Conservation (phyloP, 2,329 filamentous ascomycete genomes). For the Pseudocercospora ulei region DNA sequence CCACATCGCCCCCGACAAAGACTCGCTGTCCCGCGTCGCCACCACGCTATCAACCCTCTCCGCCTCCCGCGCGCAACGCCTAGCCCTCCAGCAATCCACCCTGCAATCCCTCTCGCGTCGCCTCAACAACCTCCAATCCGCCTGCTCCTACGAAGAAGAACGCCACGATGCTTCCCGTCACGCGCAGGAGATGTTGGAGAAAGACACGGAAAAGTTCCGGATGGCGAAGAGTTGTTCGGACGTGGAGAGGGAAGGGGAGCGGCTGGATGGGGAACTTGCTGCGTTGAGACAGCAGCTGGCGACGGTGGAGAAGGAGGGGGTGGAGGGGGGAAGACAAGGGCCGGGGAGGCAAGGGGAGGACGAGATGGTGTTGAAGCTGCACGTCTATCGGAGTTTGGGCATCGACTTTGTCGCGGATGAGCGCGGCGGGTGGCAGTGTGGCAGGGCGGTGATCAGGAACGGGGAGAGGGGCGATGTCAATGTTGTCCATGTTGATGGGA, state of each 20-base stretch:
- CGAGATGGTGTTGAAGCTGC: conserved; percentile 59
- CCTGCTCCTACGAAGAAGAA: conserved; percentile 65
- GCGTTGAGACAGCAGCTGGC: conserved; percentile 65
- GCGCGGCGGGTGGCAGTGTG: conserved; percentile 62
- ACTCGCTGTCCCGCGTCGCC: conserved; percentile 69
- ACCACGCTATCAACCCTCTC: conserved; percentile 76
- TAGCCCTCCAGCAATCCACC: conserved; percentile 37
- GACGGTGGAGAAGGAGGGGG: conserved; percentile 75
- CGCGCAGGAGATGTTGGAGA: conserved; percentile 69
- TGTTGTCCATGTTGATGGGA: conserved; percentile 79
- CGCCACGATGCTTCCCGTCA: conserved; percentile 70
- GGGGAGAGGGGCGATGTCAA: conserved; percentile 82
- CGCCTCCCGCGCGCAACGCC: conserved; percentile 68
- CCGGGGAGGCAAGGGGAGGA: conserved; percentile 39
- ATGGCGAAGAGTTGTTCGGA: conserved; percentile 85
- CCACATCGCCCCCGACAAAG: conserved; percentile 82
- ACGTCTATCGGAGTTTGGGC: conserved; percentile 81
- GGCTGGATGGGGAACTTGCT: conserved; percentile 67
- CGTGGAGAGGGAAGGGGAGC: conserved; percentile 86
- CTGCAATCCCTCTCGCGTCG: conserved; percentile 58
- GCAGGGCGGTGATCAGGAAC: conserved; percentile 75
- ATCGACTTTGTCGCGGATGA: conserved; percentile 85
- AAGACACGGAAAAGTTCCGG: conserved; percentile 90
- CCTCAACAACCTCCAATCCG: conserved; percentile 61
- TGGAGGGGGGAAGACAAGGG: conserved; percentile 57